Conservation (phyloP, 2,329 filamentous ascomycete species). For the Aspergillus carbonarius region DNA sequence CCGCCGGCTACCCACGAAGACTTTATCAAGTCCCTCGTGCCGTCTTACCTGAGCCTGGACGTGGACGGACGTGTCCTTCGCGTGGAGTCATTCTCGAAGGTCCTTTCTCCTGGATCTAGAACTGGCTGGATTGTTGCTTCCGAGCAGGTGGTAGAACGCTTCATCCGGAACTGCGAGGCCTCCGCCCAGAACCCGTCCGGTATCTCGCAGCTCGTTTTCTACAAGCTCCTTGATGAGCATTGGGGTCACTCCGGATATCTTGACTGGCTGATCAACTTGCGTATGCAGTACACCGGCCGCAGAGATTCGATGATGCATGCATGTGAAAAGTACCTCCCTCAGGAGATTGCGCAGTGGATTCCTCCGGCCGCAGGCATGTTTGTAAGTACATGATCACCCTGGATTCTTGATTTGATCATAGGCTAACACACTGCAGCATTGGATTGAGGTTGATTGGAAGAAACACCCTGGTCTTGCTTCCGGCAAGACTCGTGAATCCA, state of each 20-base stretch:
- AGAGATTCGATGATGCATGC: slow-evolving; percentile 75
- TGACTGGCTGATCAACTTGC: slow-evolving; percentile 81
- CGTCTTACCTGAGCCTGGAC: slow-evolving; percentile 77
- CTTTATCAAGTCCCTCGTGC: slow-evolving; percentile 72
- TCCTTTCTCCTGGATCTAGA: slow-evolving; percentile 77
- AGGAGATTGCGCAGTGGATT: slow-evolving; percentile 73
- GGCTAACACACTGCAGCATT: slow-evolving; percentile 37
- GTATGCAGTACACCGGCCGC: slow-evolving; percentile 76
- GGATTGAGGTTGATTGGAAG: slow-evolving; percentile 49
- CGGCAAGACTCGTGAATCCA: slow-evolving; percentile 41
- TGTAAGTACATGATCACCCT: slow-evolving; percentile 54
- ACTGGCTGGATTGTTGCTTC: slow-evolving; percentile 88
- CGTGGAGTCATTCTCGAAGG: slow-evolving; percentile 91
- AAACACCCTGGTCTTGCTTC: slow-evolving; percentile 44
- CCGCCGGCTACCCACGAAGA: slow-evolving; percentile 64
- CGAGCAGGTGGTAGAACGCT: slow-evolving; percentile 79
- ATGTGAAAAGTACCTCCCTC: slow-evolving; percentile 74
- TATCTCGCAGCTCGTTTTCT: slow-evolving; percentile 77
- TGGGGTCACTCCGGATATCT: slow-evolving; percentile 94
- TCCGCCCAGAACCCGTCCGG: slow-evolving; percentile 83
- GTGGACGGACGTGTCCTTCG: slow-evolving; percentile 84
- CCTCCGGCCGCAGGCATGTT: slow-evolving; percentile 92
- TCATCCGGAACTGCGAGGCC: slow-evolving; percentile 77
- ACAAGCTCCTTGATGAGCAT: slow-evolving; percentile 85
- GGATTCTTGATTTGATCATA: neutral